Percentiles rank a stretch among this genome's conserved stretches.
phyloP scores from a whole-genome alignment of 768 basidiomycete species.

The Hemileccinum rubropunctum region DNA sequence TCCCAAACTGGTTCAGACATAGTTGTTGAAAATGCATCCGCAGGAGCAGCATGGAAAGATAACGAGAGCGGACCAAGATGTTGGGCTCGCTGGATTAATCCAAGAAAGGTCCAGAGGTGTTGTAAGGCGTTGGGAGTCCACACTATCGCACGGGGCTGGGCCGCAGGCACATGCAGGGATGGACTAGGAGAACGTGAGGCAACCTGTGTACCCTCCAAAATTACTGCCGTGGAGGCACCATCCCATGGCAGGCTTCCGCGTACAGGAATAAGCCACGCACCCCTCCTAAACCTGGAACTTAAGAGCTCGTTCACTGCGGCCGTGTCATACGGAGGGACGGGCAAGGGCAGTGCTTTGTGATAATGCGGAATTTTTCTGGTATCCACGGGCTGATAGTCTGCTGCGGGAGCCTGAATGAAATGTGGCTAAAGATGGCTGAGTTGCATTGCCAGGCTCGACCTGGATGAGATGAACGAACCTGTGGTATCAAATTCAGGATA shows the following conservation, averaged over 20 bases:
- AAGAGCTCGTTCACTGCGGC: constrained; percentile 31
- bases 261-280: constrained; percentile 58
- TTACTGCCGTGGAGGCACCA: constrained; percentile 39
- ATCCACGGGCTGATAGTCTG: constrained; percentile 15
- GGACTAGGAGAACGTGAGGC: constrained; percentile 18
- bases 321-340: constrained; percentile 35
- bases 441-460: not conserved
- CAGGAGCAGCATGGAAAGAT: constrained; percentile 41
- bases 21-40: constrained; percentile 6
- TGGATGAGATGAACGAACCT: constrained; percentile 35
- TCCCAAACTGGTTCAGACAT: constrained; percentile 21
- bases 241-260: constrained; percentile 52
- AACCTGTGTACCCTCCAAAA: constrained; percentile 33
- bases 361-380: constrained; percentile 30
- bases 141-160: constrained; percentile 30
- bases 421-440: constrained; percentile 23
- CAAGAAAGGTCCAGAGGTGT: constrained; percentile 51
- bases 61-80: constrained; percentile 47
- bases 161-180: constrained; percentile 11
- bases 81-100: constrained; percentile 35
- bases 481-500: constrained; percentile 41
- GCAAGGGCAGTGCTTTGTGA: constrained; percentile 33
- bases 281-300: constrained; percentile 36
- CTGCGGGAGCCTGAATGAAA: constrained; percentile 18
- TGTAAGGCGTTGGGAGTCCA: constrained; percentile 47